A percentile compares a stretch with the other conserved stretches of the same genome.
Conservation (phyloP, 2,329 filamentous ascomycete species). For the Sarocladium oryzae region DNA sequence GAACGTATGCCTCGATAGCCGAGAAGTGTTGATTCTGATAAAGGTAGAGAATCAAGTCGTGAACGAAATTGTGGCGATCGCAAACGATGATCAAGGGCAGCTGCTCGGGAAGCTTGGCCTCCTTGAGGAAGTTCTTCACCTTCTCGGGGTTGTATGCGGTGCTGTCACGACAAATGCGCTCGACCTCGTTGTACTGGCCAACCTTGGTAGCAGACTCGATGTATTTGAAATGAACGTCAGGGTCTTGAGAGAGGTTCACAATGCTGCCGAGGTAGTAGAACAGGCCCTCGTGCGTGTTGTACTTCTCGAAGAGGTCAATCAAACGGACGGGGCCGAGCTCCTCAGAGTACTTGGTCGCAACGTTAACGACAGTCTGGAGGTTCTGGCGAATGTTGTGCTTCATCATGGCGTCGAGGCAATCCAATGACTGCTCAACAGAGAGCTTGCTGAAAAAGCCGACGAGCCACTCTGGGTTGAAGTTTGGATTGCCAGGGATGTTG, state of each 20-base stretch:
- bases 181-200: slow-evolving; percentile 90
- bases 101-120: slow-evolving; percentile 86
- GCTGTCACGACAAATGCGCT: slow-evolving; percentile 94
- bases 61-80: slow-evolving; percentile 98
- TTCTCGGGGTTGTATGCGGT: slow-evolving; percentile 87
- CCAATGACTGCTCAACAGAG: slow-evolving; percentile 89
- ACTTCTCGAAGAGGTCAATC: slow-evolving; percentile 94
- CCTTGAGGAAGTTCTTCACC: slow-evolving; percentile 99
- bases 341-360: slow-evolving; percentile 97
- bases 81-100: slow-evolving; percentile 96
- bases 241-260: slow-evolving; percentile 91
- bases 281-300: slow-evolving; percentile 91
- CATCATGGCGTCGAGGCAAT: slow-evolving; percentile 94
- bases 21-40: slow-evolving; percentile 99
- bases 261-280: slow-evolving; percentile 99
- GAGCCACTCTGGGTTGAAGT: slow-evolving; percentile 86
- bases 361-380: slow-evolving; percentile 86
- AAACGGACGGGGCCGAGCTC: slow-evolving; percentile 80
- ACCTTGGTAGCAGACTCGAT: slow-evolving; percentile 94
- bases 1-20: slow-evolving; percentile 96
- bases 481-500: slow-evolving; percentile 74
- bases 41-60: slow-evolving; percentile 90
- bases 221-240: slow-evolving; percentile 98
- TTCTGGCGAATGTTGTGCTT: slow-evolving; percentile 96
- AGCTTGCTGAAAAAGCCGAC: slow-evolving; percentile 89